Percentiles rank a stretch among this genome's conserved stretches.
These are phyloP conservation scores for Castanea mollissima DNA, from an alignment of 306 rosid genomes.

Conservation along the genomic window DNA sequence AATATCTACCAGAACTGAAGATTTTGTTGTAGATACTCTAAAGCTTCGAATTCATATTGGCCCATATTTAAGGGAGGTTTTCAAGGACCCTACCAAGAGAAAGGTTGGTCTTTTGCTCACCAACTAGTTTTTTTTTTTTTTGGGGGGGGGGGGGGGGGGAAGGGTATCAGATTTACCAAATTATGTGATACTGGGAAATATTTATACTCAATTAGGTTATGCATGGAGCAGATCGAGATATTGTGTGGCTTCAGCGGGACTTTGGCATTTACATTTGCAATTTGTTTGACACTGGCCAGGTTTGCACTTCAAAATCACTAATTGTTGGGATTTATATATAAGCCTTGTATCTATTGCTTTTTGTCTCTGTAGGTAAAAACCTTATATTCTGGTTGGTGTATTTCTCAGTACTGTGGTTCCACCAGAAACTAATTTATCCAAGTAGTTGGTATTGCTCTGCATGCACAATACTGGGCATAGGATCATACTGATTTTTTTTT, in stretches of 20 bases:
- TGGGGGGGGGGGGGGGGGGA: too few relatives aligned
- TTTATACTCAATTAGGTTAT: constrained; percentile 63
- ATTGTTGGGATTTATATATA: constrained; percentile 3
- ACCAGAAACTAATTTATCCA: background rate
- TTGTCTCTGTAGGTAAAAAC: constrained; percentile 1
- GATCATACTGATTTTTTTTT: background rate
- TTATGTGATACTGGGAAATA: constrained; percentile 14
- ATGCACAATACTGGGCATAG: background rate
- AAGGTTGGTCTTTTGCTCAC: constrained; percentile 50
- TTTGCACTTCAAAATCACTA: constrained; percentile 29
- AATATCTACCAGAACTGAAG: constrained; percentile 90
- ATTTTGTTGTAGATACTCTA: constrained; percentile 84
- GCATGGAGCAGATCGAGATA: constrained; percentile 97
- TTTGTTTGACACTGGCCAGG: constrained; percentile 97
- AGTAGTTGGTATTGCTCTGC: background rate
- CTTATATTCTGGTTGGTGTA: background rate
- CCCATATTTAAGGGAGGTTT: constrained; percentile 82
- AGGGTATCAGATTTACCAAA: background rate
- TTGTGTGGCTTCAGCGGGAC: constrained; percentile 93
- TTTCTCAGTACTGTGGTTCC: background rate
- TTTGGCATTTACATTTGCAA: constrained; percentile 95
- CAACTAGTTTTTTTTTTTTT: background rate
- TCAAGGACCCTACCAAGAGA: constrained; percentile 87
- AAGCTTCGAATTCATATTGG: constrained; percentile 88
- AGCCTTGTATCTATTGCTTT: background rate